Base-by-base conservation (phyloP, 2,329 filamentous ascomycete species). In the Beauveria brongniartii region DNA sequence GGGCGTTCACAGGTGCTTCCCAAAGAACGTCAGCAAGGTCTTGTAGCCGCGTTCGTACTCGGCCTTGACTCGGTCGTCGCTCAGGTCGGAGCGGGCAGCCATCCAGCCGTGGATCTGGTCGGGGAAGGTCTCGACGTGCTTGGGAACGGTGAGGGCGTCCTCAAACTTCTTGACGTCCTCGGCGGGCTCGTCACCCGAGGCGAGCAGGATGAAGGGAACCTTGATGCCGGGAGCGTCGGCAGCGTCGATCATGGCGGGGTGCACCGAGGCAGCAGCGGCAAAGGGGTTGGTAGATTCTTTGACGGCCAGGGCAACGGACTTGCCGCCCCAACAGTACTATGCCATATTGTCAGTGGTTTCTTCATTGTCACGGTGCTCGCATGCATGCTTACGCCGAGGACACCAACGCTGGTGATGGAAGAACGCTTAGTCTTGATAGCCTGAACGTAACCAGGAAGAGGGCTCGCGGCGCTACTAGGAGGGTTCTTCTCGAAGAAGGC, bases 81-180 rank as follows among this genome's bases (percentile, higher is more conserved):
- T 75, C 34, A 90, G 74, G 67, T 89, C 75, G 0, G 81, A 78
- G 28, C 86, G 80, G 1, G 87, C 86, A 1, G 83, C 85, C 87
- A 90, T 90, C 86, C 86, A 90, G 50, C 87, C 87, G 72, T 90
- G 87, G 69, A 86, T 80, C 78, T 88, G 87, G 67, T 84, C 84
- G 26, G 68, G 67, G 68, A 88, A 90, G n/a, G 71, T 84, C 76
- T 90, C 86, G 58, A 88, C 80, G 64, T 85, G 79, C 68, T 85
- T 84, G 62, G 81, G 73, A 2, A 75, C 80, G 30, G 73, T 75
- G 56, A 89, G 77, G 10, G 74, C 75, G n/a, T 75, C 71, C 69
- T 82, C 77, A 64, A 83, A 85, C 69, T 82, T 76, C 70, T 82
- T 74, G 46, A 87, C 81, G 44, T 78, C 78, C 3, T 82, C 80